Evolutionary conservation across 345 rosid genomes (phyloP).

Genomic region (Odontarrhena argentea): DNA sequence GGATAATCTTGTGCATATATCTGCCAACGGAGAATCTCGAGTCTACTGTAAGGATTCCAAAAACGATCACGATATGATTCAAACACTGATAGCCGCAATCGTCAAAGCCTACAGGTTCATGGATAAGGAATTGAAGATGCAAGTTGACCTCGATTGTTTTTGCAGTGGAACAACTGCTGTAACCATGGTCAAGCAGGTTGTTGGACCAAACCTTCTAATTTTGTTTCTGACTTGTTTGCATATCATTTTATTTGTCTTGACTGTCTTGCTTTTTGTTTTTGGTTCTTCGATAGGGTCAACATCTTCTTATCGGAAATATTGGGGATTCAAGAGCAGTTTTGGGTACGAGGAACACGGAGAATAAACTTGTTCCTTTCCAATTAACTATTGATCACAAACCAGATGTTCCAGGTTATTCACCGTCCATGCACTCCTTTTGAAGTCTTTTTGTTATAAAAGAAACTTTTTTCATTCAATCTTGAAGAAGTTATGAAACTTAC

Average conservation of each 20-base stretch:
- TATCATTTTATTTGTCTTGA: neutral
- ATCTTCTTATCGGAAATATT: slow-evolving; percentile 77
- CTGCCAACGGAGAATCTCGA: slow-evolving; percentile 69
- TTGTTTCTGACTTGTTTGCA: slow-evolving; percentile 23
- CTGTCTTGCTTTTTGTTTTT: neutral
- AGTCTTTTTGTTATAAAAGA: neutral
- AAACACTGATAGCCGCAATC: slow-evolving; percentile 61
- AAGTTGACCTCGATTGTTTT: slow-evolving; percentile 83
- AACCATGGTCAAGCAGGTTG: slow-evolving; percentile 84
- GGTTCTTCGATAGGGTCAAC: slow-evolving; percentile 59
- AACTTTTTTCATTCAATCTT: neutral
- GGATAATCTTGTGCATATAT: slow-evolving; percentile 59
- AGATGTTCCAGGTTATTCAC: slow-evolving; percentile 76
- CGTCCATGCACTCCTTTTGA: slow-evolving; percentile 10
- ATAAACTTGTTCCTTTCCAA: slow-evolving; percentile 71
- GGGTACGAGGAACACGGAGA: slow-evolving; percentile 69
- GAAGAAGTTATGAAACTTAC: neutral
- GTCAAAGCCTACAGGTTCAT: slow-evolving; percentile 73
- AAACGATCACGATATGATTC: slow-evolving; percentile 56
- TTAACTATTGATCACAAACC: slow-evolving; percentile 96
- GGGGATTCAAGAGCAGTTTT: slow-evolving; percentile 96
- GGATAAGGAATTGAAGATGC: slow-evolving; percentile 89
- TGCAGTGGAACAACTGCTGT: slow-evolving; percentile 97
- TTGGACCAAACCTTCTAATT: slow-evolving; percentile 14
- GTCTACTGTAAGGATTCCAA: slow-evolving; percentile 52